These are phyloP conservation scores for Russula griseocarnosa DNA, from an alignment of 768 basidiomycete genomes.

Conservation along the genomic window DNA sequence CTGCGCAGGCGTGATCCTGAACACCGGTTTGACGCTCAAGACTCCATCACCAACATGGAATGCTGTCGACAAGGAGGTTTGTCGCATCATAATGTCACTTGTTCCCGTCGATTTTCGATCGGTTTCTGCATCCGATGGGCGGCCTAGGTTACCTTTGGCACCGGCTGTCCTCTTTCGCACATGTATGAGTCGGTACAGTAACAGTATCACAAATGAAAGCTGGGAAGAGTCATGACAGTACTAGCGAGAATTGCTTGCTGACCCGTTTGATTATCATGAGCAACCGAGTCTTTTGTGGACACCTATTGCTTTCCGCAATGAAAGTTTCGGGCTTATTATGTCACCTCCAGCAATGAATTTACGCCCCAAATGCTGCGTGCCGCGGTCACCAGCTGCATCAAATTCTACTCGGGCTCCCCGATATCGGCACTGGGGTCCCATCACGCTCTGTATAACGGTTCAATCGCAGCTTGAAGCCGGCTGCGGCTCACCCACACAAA, in stretches of 20 bases:
- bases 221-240: too few relatives aligned
- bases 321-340: too few relatives aligned
- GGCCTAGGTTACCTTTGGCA: background rate
- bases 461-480: background rate
- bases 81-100: background rate
- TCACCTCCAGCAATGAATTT: background rate
- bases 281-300: too few relatives aligned
- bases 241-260: too few relatives aligned
- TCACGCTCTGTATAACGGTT: background rate
- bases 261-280: too few relatives aligned
- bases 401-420: too few relatives aligned
- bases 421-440: background rate
- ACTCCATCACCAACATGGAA: constrained; percentile 22
- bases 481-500: background rate
- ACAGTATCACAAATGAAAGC: too few relatives aligned
- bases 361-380: background rate
- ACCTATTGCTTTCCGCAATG: too few relatives aligned
- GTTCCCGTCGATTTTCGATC: background rate
- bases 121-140: too few relatives aligned
- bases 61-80: constrained; percentile 26
- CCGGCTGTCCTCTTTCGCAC: too few relatives aligned
- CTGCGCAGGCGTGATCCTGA: constrained; percentile 41
- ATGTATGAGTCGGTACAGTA: too few relatives aligned
- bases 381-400: too few relatives aligned
- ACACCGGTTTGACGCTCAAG: constrained; percentile 38